Conservation (phyloP, 2,329 filamentous ascomycete genomes). For the Botrytis fabae region DNA sequence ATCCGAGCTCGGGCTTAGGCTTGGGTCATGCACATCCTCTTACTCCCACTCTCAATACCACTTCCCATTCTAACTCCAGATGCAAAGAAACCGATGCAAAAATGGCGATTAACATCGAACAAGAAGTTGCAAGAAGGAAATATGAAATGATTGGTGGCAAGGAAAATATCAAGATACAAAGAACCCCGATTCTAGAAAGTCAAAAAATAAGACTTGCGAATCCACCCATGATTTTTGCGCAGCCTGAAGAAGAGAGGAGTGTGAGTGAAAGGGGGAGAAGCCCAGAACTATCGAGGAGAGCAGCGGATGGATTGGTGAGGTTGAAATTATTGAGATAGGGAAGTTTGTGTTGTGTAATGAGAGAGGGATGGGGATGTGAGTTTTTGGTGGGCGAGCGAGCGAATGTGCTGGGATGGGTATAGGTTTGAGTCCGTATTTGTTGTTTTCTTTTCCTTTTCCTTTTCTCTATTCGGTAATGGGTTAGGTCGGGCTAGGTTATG, state of each 20-base stretch:
- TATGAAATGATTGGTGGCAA: not conserved
- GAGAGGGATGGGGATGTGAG: not conserved
- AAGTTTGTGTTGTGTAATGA: not conserved
- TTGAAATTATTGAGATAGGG: conserved; percentile 25
- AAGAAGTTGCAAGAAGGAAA: not conserved
- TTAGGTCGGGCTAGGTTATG: not conserved
- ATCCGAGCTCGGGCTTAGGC: not conserved
- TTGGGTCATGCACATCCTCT: not conserved
- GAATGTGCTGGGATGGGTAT: not conserved
- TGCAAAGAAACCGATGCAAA: not conserved
- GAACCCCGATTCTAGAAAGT: not conserved
- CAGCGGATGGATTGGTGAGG: conserved; percentile 53
- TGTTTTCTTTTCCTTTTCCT: not conserved
- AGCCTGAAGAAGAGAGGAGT: conserved; percentile 13
- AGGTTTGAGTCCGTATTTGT: not conserved
- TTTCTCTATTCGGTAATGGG: not conserved
- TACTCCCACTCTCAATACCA: not conserved
- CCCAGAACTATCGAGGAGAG: conserved; percentile 47
- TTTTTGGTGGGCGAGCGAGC: not conserved
- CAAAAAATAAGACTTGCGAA: not conserved
- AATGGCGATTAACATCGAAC: not conserved
- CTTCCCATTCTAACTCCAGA: not conserved
- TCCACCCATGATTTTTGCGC: not conserved
- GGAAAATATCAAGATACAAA: not conserved
- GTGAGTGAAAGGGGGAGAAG: conserved; percentile 9